Evolutionary conservation across 2,329 filamentous ascomycete species (phyloP).

Genomic region (Orbilia javanica): DNA sequence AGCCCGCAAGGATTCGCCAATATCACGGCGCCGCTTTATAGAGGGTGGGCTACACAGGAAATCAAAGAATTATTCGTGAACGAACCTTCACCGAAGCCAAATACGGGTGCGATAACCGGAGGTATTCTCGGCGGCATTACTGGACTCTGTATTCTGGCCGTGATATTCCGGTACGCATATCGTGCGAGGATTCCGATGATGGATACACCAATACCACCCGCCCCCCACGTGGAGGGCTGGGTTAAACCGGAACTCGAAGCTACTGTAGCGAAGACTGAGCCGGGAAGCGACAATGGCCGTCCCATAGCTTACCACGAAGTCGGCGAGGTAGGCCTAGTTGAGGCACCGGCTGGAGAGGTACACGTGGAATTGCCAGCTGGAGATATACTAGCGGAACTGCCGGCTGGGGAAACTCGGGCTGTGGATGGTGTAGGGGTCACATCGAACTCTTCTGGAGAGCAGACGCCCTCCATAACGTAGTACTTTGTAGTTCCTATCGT

Average conservation of each 20-base stretch:
- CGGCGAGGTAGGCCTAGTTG: too few relatives aligned
- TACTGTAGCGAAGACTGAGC: not conserved
- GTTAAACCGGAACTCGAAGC: constrained; percentile 46
- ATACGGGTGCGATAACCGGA: constrained; percentile 31
- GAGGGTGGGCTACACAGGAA: constrained; percentile 26
- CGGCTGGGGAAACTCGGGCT: too few relatives aligned
- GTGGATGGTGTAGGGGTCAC: too few relatives aligned
- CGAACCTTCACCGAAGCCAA: not conserved
- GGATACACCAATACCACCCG: constrained; percentile 28
- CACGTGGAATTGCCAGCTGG: too few relatives aligned
- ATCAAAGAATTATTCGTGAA: constrained; percentile 25
- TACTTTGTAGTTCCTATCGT: too few relatives aligned
- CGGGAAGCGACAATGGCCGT: too few relatives aligned
- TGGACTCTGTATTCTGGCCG: constrained; percentile 19
- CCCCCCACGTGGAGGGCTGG: constrained; percentile 28
- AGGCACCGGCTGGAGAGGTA: too few relatives aligned
- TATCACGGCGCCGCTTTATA: constrained; percentile 11
- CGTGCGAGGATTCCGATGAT: constrained; percentile 17
- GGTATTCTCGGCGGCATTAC: constrained; percentile 28
- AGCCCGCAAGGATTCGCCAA: constrained; percentile 20
- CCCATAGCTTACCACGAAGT: too few relatives aligned
- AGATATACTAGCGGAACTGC: too few relatives aligned
- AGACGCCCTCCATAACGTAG: too few relatives aligned
- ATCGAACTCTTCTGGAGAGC: too few relatives aligned
- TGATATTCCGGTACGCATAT: constrained; percentile 11